Conservation (phyloP, 1,139 yeast genomes). For the Sporopachydermia cereana region DNA sequence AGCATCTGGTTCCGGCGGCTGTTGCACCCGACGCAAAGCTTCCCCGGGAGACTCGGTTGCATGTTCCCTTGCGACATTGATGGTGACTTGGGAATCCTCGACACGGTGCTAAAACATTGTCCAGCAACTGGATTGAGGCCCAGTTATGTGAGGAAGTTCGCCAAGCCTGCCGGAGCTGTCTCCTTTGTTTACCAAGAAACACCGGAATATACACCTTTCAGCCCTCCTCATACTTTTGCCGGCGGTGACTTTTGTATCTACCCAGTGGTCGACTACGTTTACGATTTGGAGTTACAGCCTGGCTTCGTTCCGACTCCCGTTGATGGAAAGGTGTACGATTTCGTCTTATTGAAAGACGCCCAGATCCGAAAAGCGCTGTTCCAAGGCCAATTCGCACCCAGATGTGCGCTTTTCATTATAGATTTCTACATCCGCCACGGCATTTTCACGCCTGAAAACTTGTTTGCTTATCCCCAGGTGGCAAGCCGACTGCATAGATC, state of each 20-base stretch:
- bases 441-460: slow-evolving; percentile 44
- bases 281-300: slow-evolving; percentile 51
- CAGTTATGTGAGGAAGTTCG: slow-evolving; percentile 34
- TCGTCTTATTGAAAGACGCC: slow-evolving; percentile 46
- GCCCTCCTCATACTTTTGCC: not conserved
- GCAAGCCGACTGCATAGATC: slow-evolving; percentile 49
- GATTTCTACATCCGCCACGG: slow-evolving; percentile 87
- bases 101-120: slow-evolving; percentile 77
- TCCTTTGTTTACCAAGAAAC: slow-evolving; percentile 46
- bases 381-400: slow-evolving; percentile 69
- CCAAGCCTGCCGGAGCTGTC: slow-evolving; percentile 50
- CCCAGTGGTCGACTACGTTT: slow-evolving; percentile 80
- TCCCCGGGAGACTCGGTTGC: slow-evolving; percentile 84
- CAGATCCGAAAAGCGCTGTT: slow-evolving; percentile 40
- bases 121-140: slow-evolving; percentile 82
- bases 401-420: slow-evolving; percentile 62
- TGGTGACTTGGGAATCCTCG: slow-evolving; percentile 60
- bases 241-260: no score
- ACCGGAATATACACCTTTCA: slow-evolving; percentile 19
- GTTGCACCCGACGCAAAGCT: slow-evolving; percentile 69
- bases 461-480: slow-evolving; percentile 51
- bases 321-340: slow-evolving; percentile 80
- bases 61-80: slow-evolving; percentile 95
- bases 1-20: slow-evolving; percentile 77
- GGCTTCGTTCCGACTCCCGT: slow-evolving; percentile 53